Evolutionary conservation across 345 rosid species (phyloP), one percentile per base, ranked within the genome.

Genomic region (Gossypium raimondii): DNA sequence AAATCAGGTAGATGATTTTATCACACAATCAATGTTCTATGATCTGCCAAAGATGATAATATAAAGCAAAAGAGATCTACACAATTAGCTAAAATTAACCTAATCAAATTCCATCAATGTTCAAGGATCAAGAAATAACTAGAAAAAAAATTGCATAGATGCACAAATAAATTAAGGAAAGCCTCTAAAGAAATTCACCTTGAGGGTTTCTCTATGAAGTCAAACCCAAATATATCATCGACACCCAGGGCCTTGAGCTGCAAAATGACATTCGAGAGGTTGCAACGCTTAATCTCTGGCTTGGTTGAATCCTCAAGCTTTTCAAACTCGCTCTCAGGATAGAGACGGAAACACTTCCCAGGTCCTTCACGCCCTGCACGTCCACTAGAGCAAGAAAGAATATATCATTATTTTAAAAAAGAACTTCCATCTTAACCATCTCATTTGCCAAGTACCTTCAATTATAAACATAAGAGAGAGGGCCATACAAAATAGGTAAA

Each of bases 321-420:
- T 84, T 84, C 97, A 82, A 91, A 94, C 83, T 94, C 97, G 44
- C 81, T 83, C 84, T 94, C 95, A 8, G 90, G 94, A 80, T 92
- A 94, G 66, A 94, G 96, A 69, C 97, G 94, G 73, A 92, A 94
- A 81, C 97, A 94, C 78, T 92, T 92, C 72, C 97, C 98, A 52
- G 93, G 97, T 70, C 92, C 93, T 82, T 91, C 97, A 77, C 97
- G 97, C 70, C 98, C 98, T 72, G 98, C 97, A 20, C 93, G 95
- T 57, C 98, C 98, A 85, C 97, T 92, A 83, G 76, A 82, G 63
- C 20, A 77, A 76, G 71, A 82, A 55, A 79, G 48, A 13, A 43
- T 50, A 70, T 52, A 38, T 72, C 53, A 77, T 44, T 18, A 10
- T 53, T 74, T 24, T 45, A 59, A 75, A 18, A 55, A 29, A 62